Evolutionary conservation across 257 asterid genomes (phyloP).

Genomic region (Jacaranda mimosifolia): DNA sequence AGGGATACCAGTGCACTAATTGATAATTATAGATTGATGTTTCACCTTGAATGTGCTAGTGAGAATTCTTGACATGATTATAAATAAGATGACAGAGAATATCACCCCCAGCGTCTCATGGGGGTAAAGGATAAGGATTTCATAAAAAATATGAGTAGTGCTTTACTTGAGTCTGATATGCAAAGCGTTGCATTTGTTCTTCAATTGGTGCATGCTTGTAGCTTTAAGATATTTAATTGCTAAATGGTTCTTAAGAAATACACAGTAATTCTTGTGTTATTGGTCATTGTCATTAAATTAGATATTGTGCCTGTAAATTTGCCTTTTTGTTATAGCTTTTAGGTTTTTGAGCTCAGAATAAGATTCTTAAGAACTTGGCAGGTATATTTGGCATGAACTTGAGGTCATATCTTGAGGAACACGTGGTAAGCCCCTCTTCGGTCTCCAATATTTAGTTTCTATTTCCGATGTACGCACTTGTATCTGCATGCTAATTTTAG

Average conservation of each 20-base stretch:
- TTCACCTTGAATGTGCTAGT: too few relatives aligned
- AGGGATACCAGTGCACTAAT: background rate
- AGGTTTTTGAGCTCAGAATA: conserved; percentile 15
- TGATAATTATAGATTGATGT: background rate
- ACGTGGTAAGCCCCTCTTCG: conserved; percentile 58
- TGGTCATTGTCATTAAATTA: background rate
- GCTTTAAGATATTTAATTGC: background rate
- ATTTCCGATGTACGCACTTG: background rate
- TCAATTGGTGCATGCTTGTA: background rate
- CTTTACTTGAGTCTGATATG: background rate
- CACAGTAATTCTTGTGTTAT: background rate
- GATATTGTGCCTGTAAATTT: conserved; percentile 26
- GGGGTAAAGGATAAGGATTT: too few relatives aligned
- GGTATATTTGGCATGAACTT: conserved; percentile 99
- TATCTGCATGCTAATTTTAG: conserved; percentile 25
- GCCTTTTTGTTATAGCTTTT: background rate
- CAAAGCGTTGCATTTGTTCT: background rate
- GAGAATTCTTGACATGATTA: too few relatives aligned
- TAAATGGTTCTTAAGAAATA: background rate
- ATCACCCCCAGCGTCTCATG: too few relatives aligned
- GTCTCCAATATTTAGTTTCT: background rate
- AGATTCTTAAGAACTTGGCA: conserved; percentile 42
- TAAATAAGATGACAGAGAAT: too few relatives aligned
- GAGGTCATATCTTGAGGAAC: conserved; percentile 95
- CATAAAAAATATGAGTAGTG: too few relatives aligned